These are phyloP conservation scores for Starmerella vaccinii DNA, from an alignment of 805 yeast genomes.

Conservation along the genomic window DNA sequence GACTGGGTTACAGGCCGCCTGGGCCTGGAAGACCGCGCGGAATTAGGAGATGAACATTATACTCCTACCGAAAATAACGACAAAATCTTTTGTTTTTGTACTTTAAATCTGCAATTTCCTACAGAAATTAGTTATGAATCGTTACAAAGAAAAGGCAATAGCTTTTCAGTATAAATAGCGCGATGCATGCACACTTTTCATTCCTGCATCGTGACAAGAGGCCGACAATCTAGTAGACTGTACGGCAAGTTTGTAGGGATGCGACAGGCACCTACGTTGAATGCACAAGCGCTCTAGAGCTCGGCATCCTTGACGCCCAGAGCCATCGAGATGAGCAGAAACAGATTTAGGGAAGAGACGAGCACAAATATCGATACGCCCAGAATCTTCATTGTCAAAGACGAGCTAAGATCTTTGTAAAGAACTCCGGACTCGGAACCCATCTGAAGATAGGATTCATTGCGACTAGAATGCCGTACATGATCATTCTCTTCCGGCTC, in stretches of 20 bases:
- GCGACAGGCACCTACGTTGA: background rate
- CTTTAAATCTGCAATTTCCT: background rate
- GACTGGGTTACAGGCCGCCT: background rate
- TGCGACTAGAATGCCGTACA: background rate
- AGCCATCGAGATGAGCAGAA: constrained; percentile 39
- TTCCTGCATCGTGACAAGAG: background rate
- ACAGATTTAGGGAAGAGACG: constrained; percentile 61
- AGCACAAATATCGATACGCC: constrained; percentile 60
- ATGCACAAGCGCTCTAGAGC: constrained; percentile 1
- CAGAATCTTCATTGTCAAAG: constrained; percentile 40
- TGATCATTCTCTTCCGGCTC: background rate
- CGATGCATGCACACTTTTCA: constrained; percentile 1
- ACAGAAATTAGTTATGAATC: background rate
- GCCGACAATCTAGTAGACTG: no score
- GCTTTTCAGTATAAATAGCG: constrained; percentile 1
- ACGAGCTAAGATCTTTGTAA: constrained; percentile 60
- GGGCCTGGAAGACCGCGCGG: constrained; percentile 3
- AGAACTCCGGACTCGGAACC: constrained; percentile 27
- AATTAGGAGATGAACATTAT: background rate
- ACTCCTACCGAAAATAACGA: no score
- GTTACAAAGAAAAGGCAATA: background rate
- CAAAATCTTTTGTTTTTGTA: background rate
- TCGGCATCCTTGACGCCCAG: constrained; percentile 20
- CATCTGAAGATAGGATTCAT: constrained; percentile 13
- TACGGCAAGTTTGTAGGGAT: background rate